Base-by-base conservation (phyloP, 169 alveolate genomes). In the Plasmodium fragile region DNA sequence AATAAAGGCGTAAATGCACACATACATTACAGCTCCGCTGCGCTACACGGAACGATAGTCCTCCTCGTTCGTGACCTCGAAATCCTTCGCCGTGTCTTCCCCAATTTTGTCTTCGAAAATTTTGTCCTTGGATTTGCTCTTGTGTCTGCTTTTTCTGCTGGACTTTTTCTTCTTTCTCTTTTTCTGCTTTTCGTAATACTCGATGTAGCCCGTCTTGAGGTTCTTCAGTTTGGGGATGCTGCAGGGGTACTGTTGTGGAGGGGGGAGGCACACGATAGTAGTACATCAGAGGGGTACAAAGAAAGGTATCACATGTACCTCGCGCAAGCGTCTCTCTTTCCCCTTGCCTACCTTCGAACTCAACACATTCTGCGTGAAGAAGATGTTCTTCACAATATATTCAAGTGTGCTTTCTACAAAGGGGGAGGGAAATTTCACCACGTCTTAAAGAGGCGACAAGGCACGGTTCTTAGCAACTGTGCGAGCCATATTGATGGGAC, bases 1-100 rank as follows among this genome's bases (percentile, higher is more conserved):
- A 28, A 75, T 41, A 7, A 8, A 65, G 5, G 75, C 8, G 0
- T 39, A 22, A 55, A 55, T 16, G 72, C 28, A 55, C 1, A 3
- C 1, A 3, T 59, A 78, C 59, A 77, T 55, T 36, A 59, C n/a
- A 53, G 34, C n/a, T 4, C 32, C 79, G 36, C 36, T 25, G 49
- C 11, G 70, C 81, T 81, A 90, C 43, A 90, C 91, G 13, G 94
- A 90, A 43, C 94, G 94, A 90, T 75, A 90, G 45, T 90, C 94
- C 8, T 90, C 94, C 28, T 87, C 93, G 36, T 90, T 34, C n/a
- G 92, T 32, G 53, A 39, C 83, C 52, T 80, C 91, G 22, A 90
- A 80, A 79, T 65, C 75, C 75, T 81, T 80, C 36, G 82, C 34
- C 25, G 36, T 53, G 7, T 53, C 85, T 43, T 79, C 92, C 22